Percentiles rank a stretch among this genome's conserved stretches.
These are phyloP conservation scores for Sporisorium exsertum DNA, from an alignment of 1,284 basidiomycete species.

Conservation along the genomic window DNA sequence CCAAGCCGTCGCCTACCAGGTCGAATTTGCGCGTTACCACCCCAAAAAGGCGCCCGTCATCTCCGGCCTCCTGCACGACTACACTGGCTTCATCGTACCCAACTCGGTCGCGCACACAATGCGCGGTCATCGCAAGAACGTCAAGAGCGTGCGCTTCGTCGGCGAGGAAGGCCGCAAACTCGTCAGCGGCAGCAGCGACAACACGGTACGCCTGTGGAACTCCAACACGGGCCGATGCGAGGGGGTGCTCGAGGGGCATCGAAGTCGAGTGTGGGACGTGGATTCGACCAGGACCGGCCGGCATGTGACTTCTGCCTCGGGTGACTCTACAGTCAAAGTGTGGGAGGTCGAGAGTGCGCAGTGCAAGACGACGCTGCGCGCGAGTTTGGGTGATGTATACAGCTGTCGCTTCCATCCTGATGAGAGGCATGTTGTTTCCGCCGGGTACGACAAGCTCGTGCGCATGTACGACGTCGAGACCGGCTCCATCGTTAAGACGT, in stretches of 20 bases:
- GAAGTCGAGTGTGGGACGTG: slow-evolving; percentile 71
- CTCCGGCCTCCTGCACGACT: slow-evolving; percentile 62
- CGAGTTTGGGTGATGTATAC: slow-evolving; percentile 71
- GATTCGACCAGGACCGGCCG: slow-evolving; percentile 62
- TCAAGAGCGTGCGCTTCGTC: slow-evolving; percentile 72
- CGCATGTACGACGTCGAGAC: slow-evolving; percentile 71
- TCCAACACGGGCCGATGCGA: slow-evolving; percentile 60
- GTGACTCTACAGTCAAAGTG: slow-evolving; percentile 71
- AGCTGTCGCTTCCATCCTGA: slow-evolving; percentile 71
- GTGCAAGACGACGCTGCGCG: slow-evolving; percentile 44
- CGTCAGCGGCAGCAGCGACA: slow-evolving; percentile 71
- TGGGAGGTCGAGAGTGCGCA: slow-evolving; percentile 67
- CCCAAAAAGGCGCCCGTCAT: slow-evolving; percentile 67
- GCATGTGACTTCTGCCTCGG: slow-evolving; percentile 69
- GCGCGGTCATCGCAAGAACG: slow-evolving; percentile 70
- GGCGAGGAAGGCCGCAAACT: slow-evolving; percentile 67
- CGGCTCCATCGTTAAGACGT: slow-evolving; percentile 71
- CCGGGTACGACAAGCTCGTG: slow-evolving; percentile 72
- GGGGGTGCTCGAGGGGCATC: slow-evolving; percentile 69
- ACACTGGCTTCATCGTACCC: slow-evolving; percentile 60
- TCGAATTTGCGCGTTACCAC: slow-evolving; percentile 68
- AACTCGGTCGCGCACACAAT: slow-evolving; percentile 60
- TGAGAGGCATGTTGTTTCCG: slow-evolving; percentile 69
- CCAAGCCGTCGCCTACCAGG: slow-evolving; percentile 72
- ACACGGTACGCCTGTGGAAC: slow-evolving; percentile 61